Base-by-base conservation (phyloP, 2,329 filamentous ascomycete genomes). In the Fusarium sp. region DNA sequence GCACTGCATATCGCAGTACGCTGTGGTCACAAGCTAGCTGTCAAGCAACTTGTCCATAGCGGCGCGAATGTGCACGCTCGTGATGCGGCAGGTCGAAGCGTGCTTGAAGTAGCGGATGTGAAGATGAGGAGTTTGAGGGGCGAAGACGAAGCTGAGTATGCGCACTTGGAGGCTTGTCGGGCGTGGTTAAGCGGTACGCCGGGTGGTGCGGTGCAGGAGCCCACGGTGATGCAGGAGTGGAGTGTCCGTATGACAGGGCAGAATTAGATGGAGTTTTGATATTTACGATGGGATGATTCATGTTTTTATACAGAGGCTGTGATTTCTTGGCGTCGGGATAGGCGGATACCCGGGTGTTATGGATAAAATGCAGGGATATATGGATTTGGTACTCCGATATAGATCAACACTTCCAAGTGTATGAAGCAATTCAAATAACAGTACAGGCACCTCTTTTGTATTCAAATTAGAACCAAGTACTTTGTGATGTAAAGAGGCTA, bases 1-100 rank as follows among this genome's bases (percentile, higher is more conserved):
- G 82, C 86, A 1, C 78, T 88, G 28, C 84, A 88, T 41, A 73
- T 89, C 11, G 86, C 86, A 0, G 85, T 85, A 3, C 81, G 85
- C 4, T 79, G 83, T 21, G 86, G 86, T 0, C 81, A 84, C 54
- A 88, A 87, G 75, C 80, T 85, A 4, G 86, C 86, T 2, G 76
- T 85, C 28, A 81, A 80, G 14, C 81, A 82, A 10, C 78, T 88
- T 13, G 77, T 84, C 14, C 78, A 81, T n/a, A 70, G 78, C 7
- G 82, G 83, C 1, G 85, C 85, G 13, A 85, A 83, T 30, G 81
- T 86, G 1, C 78, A 84, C 31, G 83, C 77, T 10, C 78, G 84
- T 3, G 84, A 87, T 54, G 78, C 77, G 1, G 77, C 79, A 2
- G 83, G 84, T 0, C 63, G 82, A 4, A 81, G 84, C 42, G 75